Conservation (phyloP, 2,329 filamentous ascomycete genomes). For the Aureobasidium musti region DNA sequence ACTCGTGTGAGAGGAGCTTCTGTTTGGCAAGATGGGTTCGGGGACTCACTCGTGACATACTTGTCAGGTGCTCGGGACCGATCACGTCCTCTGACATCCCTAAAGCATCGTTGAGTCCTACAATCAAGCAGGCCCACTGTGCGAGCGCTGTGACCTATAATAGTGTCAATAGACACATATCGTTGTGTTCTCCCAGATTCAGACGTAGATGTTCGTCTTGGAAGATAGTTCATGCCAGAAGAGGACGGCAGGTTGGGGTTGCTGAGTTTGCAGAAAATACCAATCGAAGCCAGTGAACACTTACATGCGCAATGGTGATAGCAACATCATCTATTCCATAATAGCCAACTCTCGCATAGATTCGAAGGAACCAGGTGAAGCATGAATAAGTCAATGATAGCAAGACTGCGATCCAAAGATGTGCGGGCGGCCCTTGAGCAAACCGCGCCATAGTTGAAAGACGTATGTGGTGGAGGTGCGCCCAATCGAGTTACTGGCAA, state of each 20-base stretch:
- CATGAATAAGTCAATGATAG: slow-evolving; percentile 27
- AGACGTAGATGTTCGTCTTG: neutral
- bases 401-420: slow-evolving; percentile 24
- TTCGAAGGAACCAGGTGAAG: slow-evolving; percentile 25
- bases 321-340: slow-evolving; percentile 26
- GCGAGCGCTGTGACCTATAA: slow-evolving; percentile 18
- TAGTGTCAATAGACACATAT: neutral
- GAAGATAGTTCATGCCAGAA: neutral
- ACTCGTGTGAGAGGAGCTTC: neutral
- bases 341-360: slow-evolving; percentile 28
- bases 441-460: slow-evolving; percentile 23
- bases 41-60: slow-evolving; percentile 17
- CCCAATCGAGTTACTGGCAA: slow-evolving; percentile 9
- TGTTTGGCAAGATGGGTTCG: neutral
- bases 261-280: neutral
- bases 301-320: slow-evolving; percentile 19
- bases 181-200: neutral
- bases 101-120: slow-evolving; percentile 16
- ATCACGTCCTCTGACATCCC: neutral
- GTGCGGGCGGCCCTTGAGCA: slow-evolving; percentile 15
- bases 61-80: neutral
- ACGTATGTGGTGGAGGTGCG: neutral
- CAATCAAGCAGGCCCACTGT: slow-evolving; percentile 23
- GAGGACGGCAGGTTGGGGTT: neutral
- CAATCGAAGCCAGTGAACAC: neutral